Base-by-base conservation (phyloP, 2,329 filamentous ascomycete species). In the Pseudogymnoascus sp. region DNA sequence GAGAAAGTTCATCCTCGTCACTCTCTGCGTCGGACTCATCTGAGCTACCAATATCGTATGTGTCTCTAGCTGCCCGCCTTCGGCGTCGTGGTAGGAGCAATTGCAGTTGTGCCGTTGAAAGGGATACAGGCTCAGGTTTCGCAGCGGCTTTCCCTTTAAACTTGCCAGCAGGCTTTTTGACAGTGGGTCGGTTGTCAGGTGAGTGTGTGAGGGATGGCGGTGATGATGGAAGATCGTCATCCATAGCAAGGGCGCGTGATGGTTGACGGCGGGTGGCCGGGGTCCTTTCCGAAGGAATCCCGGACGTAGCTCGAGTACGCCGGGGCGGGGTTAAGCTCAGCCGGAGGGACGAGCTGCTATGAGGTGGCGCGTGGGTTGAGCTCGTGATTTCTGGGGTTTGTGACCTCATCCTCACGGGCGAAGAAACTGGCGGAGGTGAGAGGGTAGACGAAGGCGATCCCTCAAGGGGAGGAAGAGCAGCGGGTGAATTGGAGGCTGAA, bases 141-240 rank as follows among this genome's bases (percentile, higher is more conserved):
- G 57, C 37, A 38, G 63, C 67, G 6, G 57, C 16, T 35, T 65
- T 69, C 12, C 61, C 54, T 6, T 59, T 59, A 5, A 25, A 16
- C 57, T 62, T 61, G 14, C 60, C 60, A 18, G 63, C 65, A 58
- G 65, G 63, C 47, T 47, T 58, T 37, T 67, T 12, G 60, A 47
- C 28, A 70, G 68, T 1, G 72, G 68, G 7, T 57, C 66, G 71
- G 63, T 76, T 79, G 66, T 87, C 86, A 33, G 85, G 85, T 0
- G 85, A 88, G 68, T 87, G 84, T 3, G 85, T 88, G 3, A 88
- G 75, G 0, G 85, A 87, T 0, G 85, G 85, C 0, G 84, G 85
- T 2, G 84, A 87, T 1, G 85, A 87, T 18, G 70, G 67, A 30
- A 69, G 70, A 54, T 60, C 8, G 59, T 60, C 58, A 63, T 59